Base-by-base conservation (phyloP, 129 eudicot species). In the Chrysanthemum seticuspe region DNA sequence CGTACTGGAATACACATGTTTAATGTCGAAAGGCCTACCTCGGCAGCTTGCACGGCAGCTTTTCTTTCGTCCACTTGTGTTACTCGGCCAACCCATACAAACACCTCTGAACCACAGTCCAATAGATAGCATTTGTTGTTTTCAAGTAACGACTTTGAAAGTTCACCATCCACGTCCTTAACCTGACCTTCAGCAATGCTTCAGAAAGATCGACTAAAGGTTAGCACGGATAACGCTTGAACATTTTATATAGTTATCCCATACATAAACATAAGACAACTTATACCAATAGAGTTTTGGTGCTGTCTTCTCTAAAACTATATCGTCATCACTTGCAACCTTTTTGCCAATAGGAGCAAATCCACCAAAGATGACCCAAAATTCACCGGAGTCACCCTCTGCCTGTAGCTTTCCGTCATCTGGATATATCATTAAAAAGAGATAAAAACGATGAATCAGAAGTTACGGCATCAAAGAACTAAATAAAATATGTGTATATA, bases 281-380 rank as follows among this genome's bases (percentile, higher is more conserved):
- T 14, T 77, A 70, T 78, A 90, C 99, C 96, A 83, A 55, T 83
- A 85, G 31, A 90, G 96, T 70, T 86, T 85, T 29, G 97, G 85
- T 44, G 96, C 73, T 51, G 96, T 86, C 80, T 77, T 89, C 76
- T 95, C 99, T 0, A 86, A 87, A 76, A 90, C 69, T 60, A 90
- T 72, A 81, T 95, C 99, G 80, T 95, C 99, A 74, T 95, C 99
- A 83, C 85, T 86, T 36, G 82, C 83, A 58, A 95, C 89, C 75
- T 88, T 95, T 80, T 91, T 95, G 55, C 91, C 89, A 76, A 95
- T 90, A 55, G 99, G 99, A 76, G 99, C 99, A 86, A 90, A 94
- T 14, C 99, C 99, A 49, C 99, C 99, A 84, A 94, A 94, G 23
- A 90, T 91, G 76, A 90, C 96, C 99, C 98, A 93, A 68, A 93